These are phyloP conservation scores for Aspergillus candidus DNA, from an alignment of 2,329 filamentous ascomycete genomes.

Conservation along the genomic window DNA sequence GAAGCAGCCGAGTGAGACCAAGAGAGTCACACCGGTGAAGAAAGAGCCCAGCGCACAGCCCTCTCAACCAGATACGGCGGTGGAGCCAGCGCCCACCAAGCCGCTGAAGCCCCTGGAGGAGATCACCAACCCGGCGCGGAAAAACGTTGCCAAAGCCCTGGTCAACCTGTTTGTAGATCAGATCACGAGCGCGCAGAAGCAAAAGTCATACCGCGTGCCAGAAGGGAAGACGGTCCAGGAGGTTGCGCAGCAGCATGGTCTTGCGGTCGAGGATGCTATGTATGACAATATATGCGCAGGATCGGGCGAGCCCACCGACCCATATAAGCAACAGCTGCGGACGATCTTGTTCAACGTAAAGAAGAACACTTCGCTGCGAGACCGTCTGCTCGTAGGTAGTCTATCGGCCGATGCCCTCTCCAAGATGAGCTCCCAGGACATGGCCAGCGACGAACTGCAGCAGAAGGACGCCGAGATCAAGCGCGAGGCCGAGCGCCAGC, in stretches of 20 bases:
- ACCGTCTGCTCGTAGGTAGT: constrained; percentile 65
- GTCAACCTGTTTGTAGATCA: constrained; percentile 62
- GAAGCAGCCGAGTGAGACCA: too few species aligned
- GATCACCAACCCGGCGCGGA: constrained; percentile 58
- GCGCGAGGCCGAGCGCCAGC: constrained; percentile 54
- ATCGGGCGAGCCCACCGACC: constrained; percentile 48
- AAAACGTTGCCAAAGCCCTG: constrained; percentile 63
- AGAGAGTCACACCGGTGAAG: constrained; percentile 27
- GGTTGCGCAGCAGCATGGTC: constrained; percentile 62
- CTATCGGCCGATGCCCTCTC: constrained; percentile 71
- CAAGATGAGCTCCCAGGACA: constrained; percentile 83
- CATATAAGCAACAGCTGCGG: constrained; percentile 62
- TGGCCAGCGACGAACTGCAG: constrained; percentile 86
- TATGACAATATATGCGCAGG: constrained; percentile 48
- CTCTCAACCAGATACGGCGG: constrained; percentile 25
- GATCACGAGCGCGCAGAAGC: constrained; percentile 62
- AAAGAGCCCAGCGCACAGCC: constrained; percentile 24
- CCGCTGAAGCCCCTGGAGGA: constrained; percentile 38
- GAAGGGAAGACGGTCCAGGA: constrained; percentile 58
- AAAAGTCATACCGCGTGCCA: constrained; percentile 56
- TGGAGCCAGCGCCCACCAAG: constrained; percentile 27
- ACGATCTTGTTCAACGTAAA: constrained; percentile 82
- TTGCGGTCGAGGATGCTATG: constrained; percentile 71
- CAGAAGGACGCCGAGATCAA: constrained; percentile 52
- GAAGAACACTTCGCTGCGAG: constrained; percentile 72